These are phyloP conservation scores for Starmera dryadoides DNA, from an alignment of 805 yeast species.

Conservation along the genomic window DNA sequence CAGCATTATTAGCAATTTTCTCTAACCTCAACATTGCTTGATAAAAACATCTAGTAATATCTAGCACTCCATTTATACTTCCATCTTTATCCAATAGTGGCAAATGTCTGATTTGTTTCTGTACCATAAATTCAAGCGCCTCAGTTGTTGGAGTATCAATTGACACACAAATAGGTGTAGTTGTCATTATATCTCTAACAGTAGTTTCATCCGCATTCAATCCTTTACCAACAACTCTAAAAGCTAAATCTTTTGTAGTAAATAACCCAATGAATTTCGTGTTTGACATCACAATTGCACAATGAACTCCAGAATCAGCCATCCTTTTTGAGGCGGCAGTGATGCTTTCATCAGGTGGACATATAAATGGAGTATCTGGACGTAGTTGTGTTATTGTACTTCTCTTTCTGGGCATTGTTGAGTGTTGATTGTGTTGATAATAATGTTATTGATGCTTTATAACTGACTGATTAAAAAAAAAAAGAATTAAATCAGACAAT, in stretches of 20 bases:
- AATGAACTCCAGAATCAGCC: conserved; percentile 33
- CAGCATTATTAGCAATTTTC: conserved; percentile 30
- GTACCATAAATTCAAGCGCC: conserved; percentile 35
- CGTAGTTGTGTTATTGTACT: conserved; percentile 16
- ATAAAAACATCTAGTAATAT: conserved; percentile 39
- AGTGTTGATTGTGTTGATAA: too few relatives aligned
- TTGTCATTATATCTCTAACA: conserved; percentile 33
- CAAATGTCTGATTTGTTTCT: conserved; percentile 33
- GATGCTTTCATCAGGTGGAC: conserved; percentile 26
- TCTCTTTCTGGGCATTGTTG: not conserved
- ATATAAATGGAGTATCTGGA: conserved; percentile 31
- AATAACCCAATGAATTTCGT: conserved; percentile 30
- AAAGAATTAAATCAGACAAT: too few relatives aligned
- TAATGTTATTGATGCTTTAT: too few relatives aligned
- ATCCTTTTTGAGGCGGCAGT: conserved; percentile 27
- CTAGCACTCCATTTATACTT: conserved; percentile 33
- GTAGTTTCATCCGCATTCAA: conserved; percentile 19
- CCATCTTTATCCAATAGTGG: conserved; percentile 31
- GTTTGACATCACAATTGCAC: conserved; percentile 27
- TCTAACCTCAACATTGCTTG: conserved; percentile 38
- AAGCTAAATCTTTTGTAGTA: conserved; percentile 41
- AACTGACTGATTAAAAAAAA: too few relatives aligned
- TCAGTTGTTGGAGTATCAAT: conserved; percentile 31
- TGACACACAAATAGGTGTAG: conserved; percentile 27
- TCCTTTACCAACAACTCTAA: conserved; percentile 29